phyloP scores from a whole-genome alignment of 345 rosid genomes.

The rapeseed (Brassica napus) region Da-Ae NC_063450.1:35252501-35253000 shows the following conservation, averaged over 20 bases:
- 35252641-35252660: conserved; percentile 31
- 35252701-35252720: conserved; percentile 94
- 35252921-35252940: conserved; percentile 83
- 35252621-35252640: not conserved
- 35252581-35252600: conserved; percentile 79
- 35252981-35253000: conserved; percentile 74
- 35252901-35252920: conserved; percentile 93
- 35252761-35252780: conserved; percentile 58
- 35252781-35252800: too few species aligned
- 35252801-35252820: conserved; percentile 8
- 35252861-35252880: conserved; percentile 90
- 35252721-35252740: conserved; percentile 95
- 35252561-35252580: conserved; percentile 95
- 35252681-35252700: conserved; percentile 90
- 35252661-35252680: conserved; percentile 63
- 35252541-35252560: conserved; percentile 93
- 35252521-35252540: conserved; percentile 72
- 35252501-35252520: conserved; percentile 76
- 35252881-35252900: conserved; percentile 74
- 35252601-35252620: conserved; percentile 47
- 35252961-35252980: conserved; percentile 79
- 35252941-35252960: conserved; percentile 80
- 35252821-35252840: not conserved
- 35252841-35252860: conserved; percentile 41
- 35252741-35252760: conserved; percentile 92